Evolutionary conservation across 306 rosid genomes (phyloP).

Genomic region (Acacia crassicarpa): DNA sequence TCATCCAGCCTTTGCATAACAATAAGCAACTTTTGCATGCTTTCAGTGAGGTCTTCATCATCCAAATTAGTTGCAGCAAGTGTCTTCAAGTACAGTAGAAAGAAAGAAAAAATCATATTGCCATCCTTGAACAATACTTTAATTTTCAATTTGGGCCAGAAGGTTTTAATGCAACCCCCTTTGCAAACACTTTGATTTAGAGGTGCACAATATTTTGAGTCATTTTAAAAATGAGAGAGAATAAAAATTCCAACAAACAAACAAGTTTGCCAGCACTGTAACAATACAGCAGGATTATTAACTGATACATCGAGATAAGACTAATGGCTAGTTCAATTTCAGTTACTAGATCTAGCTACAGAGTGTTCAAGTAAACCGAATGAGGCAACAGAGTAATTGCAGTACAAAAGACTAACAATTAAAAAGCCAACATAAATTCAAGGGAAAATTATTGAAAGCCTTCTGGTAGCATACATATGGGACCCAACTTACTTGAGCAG

Average conservation of each 20-base stretch:
- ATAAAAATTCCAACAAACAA: constrained; percentile 6
- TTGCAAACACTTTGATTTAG: background rate
- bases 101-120: constrained; percentile 10
- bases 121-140: background rate
- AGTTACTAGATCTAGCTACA: constrained; percentile 18
- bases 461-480: background rate
- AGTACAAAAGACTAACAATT: constrained; percentile 7
- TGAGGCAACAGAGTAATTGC: constrained; percentile 20
- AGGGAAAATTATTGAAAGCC: constrained; percentile 10
- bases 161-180: background rate
- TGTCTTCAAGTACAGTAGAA: constrained; percentile 58
- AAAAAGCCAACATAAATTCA: background rate
- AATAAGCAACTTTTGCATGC: constrained; percentile 91
- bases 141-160: background rate
- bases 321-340: background rate
- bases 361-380: constrained; percentile 6
- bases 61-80: constrained; percentile 90
- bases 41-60: constrained; percentile 85
- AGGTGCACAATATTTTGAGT: background rate
- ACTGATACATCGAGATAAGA: constrained; percentile 9
- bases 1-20: constrained; percentile 96
- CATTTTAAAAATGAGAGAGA: constrained; percentile 4
- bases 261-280: background rate
- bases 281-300: constrained; percentile 2
- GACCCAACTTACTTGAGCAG: constrained; percentile 85